phyloP scores from a whole-genome alignment of 2,329 filamentous ascomycete genomes.

The Fusarium euwallaceae region DNA sequence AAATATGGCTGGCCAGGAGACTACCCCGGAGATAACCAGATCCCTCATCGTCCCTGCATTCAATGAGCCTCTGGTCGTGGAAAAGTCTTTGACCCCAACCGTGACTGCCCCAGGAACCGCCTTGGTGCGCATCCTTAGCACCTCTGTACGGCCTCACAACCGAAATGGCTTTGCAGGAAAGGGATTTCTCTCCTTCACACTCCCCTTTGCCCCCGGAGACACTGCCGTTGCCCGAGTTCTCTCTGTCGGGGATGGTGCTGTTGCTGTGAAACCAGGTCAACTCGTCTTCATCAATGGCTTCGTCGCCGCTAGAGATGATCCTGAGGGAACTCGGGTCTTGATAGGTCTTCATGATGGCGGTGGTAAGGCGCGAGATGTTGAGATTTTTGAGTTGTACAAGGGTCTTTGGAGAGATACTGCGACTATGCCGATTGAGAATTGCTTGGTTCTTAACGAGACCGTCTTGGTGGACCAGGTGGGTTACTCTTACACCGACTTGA shows the following conservation, averaged over 20 bases:
- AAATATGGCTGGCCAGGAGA: conserved; percentile 4
- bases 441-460: conserved; percentile 18
- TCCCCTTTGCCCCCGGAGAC: conserved; percentile 17
- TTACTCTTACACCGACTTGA: conserved; percentile 31
- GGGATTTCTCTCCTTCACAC: conserved; percentile 6
- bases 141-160: conserved; percentile 27
- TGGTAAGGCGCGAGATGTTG: neutral
- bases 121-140: conserved; percentile 30
- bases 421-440: conserved; percentile 16
- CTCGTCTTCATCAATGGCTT: conserved; percentile 35
- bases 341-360: conserved; percentile 25
- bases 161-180: conserved; percentile 27
- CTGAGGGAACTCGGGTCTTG: conserved; percentile 11
- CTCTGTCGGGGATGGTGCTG: conserved; percentile 22
- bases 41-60: conserved; percentile 27
- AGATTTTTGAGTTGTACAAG: conserved; percentile 29
- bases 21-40: neutral
- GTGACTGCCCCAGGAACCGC: conserved; percentile 7
- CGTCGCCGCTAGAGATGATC: conserved; percentile 23
- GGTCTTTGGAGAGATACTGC: conserved; percentile 33
- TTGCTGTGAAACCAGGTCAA: conserved; percentile 18
- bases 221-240: conserved; percentile 17
- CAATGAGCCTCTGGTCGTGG: conserved; percentile 19
- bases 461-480: conserved; percentile 18
- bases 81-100: neutral